Evolutionary conservation across 345 rosid species (phyloP), one percentile per base, ranked within the genome.

Genomic region (Arabidopsis arenosa): DNA sequence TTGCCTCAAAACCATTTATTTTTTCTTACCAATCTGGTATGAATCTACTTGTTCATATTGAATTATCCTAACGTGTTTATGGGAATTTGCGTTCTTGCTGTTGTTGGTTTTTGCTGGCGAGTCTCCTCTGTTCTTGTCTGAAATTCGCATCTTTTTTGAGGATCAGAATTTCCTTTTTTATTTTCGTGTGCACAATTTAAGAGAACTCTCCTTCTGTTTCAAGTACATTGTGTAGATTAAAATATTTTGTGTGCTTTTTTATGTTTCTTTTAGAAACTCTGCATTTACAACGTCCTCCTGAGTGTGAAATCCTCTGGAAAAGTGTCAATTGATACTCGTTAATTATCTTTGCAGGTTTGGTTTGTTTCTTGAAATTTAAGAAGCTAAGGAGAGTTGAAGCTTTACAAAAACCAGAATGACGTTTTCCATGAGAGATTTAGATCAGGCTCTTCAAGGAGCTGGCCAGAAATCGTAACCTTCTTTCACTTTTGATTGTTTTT

Each of bases 401-500:
- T 77, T 51, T 36, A 11, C 60, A 70, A 39, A 79, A 72, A 72
- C 21, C 48, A 83, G 57, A 72, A 90, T 90, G 97, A 81, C 94
- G 55, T 96, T 95, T 82, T 89, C 99, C 58, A 88, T 92, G 97
- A 90, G 91, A 82, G 93, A 95, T 79, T 83, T 95, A 80, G 99
- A 95, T 85, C 83, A 92, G 67, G 94, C 89, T 81, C 93, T 95
- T 79, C 98, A 90, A 80, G 98, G 96, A 81, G 95, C 93, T 70
- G 99, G 99, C 79, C 98, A 90, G 74, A 92, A 88, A 78, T 86
- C 90, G 99, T 95, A 95, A 89, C 87, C 90, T 90, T 72, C 52
- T 65, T 48, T 66, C 45, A 36, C 36, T 54, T 66, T 41, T n/a
- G 2, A 14, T 21, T 21, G 11, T 43, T 41, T 17, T 18, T 4